phyloP scores from a whole-genome alignment of 2,329 filamentous ascomycete genomes.

The Clarireedia paspali region DNA sequence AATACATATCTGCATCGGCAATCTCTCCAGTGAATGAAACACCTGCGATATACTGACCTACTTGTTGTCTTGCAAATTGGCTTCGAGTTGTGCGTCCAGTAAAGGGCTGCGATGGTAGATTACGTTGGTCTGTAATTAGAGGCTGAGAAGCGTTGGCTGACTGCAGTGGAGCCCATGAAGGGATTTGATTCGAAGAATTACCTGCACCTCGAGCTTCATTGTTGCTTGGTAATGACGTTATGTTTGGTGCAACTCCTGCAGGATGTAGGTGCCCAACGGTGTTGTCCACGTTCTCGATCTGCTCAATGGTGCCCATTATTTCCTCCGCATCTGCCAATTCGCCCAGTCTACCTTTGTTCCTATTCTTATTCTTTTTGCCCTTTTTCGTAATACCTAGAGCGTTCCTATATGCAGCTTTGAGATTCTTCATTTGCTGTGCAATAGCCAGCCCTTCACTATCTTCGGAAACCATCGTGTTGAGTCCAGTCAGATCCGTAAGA shows the following conservation, averaged over 20 bases:
- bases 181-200: not conserved
- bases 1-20: constrained; percentile 1
- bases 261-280: constrained; percentile 1
- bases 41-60: constrained; percentile 27
- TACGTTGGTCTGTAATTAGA: not conserved
- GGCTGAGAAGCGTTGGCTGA: not conserved
- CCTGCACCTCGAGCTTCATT: not conserved
- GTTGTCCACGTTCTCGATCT: constrained; percentile 5
- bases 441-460: constrained; percentile 17
- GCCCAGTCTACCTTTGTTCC: constrained; percentile 19
- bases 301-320: constrained; percentile 2
- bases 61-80: constrained; percentile 24
- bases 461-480: constrained; percentile 16
- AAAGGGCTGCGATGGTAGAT: constrained; percentile 1
- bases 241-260: not conserved
- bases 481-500: constrained; percentile 13
- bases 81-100: constrained; percentile 20
- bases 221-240: not conserved
- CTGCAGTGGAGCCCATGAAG: not conserved
- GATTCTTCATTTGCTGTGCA: constrained; percentile 23
- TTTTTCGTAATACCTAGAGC: constrained; percentile 25
- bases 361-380: constrained; percentile 21
- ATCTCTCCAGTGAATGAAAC: constrained; percentile 9
- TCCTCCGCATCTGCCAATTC: constrained; percentile 4
- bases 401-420: constrained; percentile 29